Base-by-base conservation (phyloP, 2,329 filamentous ascomycete species). In the Colletotrichum graminicola region DNA sequence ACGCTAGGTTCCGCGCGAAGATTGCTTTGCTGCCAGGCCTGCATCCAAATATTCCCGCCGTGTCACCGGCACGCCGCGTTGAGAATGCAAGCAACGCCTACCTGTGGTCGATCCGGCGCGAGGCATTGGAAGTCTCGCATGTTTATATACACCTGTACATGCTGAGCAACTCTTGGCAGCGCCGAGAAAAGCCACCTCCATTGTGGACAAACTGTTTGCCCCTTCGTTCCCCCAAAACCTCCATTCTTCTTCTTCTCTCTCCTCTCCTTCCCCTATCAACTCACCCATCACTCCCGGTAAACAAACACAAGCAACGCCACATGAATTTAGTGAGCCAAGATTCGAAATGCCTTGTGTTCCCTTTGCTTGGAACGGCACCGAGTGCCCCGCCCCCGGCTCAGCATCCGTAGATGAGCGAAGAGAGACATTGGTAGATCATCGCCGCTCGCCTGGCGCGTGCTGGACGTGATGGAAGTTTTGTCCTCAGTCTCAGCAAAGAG, bases 401-500 rank as follows among this genome's bases (percentile, higher is more conserved):
- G 43, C 52, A 23, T 29, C n/a, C 43, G 23, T 16, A 16, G 39
- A 39, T 7, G 16, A 41, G 39, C 39, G 5, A 41, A 18, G 39
- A 3, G 18, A 18, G 39, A 3, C 16, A 14, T 41, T 18, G 12
- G 39, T 18, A 41, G 16, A 14, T 14, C 14, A 41, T 41, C 16
- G 39, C 6, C 39, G 39, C 5, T 41, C 16, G 39, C 12, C 39
- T 18, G 39, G 39, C 39, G 5, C 16, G 36, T 3, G 16, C 14
- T 45, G 34, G 32, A 41, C n/a, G 39, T 57, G 63, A 10, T 57
- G 57, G 61, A 39, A 43, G 5, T 32, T 36, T 18, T 29, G 14
- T 18, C 62, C 34, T 63, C 62, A 62, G 66, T 61, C 49, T 62
- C 52, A 56, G n/a, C 26, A 34, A 34, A 61, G 26, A 41, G 55